Evolutionary conservation across 2,329 filamentous ascomycete genomes (phyloP), one percentile per base, ranked within the genome.

Genomic region (Corynespora cassiicola): DNA sequence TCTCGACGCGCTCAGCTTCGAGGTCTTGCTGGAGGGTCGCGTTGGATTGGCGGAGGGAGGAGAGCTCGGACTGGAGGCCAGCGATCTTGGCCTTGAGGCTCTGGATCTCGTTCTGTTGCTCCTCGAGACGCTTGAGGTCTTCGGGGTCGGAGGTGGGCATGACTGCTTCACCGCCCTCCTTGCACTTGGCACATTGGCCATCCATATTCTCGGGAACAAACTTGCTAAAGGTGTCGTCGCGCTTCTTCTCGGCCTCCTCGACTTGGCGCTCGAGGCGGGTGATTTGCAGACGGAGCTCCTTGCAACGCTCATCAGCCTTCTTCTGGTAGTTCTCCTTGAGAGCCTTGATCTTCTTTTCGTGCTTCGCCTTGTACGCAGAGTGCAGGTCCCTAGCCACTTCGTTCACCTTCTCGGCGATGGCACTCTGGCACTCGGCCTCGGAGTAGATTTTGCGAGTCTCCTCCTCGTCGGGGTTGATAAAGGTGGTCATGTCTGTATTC

Each of bases 321-420:
- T 81, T 81, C 67, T 96, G 90, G 71, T 97, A 85, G 60, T 79
- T 82, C 56, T 84, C 82, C 65, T 85, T 97, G 50, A 99, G 77
- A 4, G 91, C 92, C 1, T 88, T 82, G 28, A 97, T 92, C 75
- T 99, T 99, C 47, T 86, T 89, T 74, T 97, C 92, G 66, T 99
- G 94, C 73, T 99, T 99, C 63, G 87, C 85, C 74, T 96, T 97
- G 79, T 99, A 99, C 8, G 96, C 79, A 0, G 86, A 80, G 65
- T 99, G 94, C 25, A 99, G 79, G 63, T 99, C 94, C 19, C 90
- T 82, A n/a, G 71, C 73, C 8, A 77, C 70, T 12, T 73, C 71
- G 30, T 92, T 91, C 25, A 97, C 90, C 52, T 91, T 90, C 69
- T 96, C 90, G 15, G 96, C 91, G 32, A 96, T 87, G 50, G 95